Evolutionary conservation across 148 eudicot genomes (phyloP).

Genomic region (Silene latifolia): DNA sequence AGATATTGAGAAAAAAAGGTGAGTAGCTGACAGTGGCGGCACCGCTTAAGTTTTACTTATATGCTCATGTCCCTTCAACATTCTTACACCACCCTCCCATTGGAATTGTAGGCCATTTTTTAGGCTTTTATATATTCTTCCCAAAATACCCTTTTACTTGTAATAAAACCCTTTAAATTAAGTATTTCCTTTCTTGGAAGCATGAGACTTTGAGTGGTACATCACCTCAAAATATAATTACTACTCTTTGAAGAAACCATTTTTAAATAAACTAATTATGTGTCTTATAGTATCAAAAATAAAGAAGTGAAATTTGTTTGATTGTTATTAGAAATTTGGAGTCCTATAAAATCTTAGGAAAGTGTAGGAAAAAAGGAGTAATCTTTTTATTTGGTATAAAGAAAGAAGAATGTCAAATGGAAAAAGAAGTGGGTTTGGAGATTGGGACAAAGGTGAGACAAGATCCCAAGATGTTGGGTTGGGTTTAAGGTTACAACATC

Average conservation of each 20-base stretch:
- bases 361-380: too few relatives aligned
- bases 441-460: slow-evolving; percentile 25
- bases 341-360: too few relatives aligned
- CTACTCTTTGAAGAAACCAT: neutral
- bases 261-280: too few relatives aligned
- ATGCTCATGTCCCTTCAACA: neutral
- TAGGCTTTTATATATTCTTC: neutral
- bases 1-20: neutral
- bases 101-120: too few relatives aligned
- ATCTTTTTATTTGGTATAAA: too few relatives aligned
- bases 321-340: too few relatives aligned
- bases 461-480: slow-evolving; percentile 47
- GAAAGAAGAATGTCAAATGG: slow-evolving; percentile 30
- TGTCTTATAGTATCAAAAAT: too few relatives aligned
- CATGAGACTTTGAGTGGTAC: neutral
- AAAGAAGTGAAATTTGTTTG: too few relatives aligned
- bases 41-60: neutral
- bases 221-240: neutral
- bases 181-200: neutral
- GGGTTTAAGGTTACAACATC: slow-evolving; percentile 45
- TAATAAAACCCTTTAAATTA: neutral
- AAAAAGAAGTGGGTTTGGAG: slow-evolving; percentile 24
- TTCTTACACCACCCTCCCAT: neutral
- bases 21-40: neutral
- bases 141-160: neutral